Evolutionary conservation across 441 rosid species (phyloP).

Genomic region (Pelargonium myrrhifolium): DNA sequence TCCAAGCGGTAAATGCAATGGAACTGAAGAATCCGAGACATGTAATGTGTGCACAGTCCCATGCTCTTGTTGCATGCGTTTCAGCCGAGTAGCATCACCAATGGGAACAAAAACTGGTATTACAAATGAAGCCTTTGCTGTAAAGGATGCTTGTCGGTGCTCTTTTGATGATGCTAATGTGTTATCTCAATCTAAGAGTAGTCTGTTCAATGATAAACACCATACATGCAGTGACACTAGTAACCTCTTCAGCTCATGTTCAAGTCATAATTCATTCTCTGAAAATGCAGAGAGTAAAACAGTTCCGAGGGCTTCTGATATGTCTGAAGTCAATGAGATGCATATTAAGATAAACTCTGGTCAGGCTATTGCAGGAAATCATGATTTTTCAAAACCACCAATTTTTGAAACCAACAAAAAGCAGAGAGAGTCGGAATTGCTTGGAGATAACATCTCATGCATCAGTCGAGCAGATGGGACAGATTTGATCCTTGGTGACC

Average conservation of each 20-base stretch:
- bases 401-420: constrained; percentile 14
- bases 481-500: constrained; percentile 14
- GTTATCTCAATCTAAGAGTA: constrained; percentile 8
- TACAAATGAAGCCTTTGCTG: constrained; percentile 17
- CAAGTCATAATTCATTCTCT: constrained; percentile 22
- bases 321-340: constrained; percentile 12
- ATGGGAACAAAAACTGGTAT: constrained; percentile 18
- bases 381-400: not conserved
- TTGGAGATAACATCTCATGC: constrained; percentile 27
- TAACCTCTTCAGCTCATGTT: constrained; percentile 25
- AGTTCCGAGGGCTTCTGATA: constrained; percentile 10
- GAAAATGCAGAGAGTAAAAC: constrained; percentile 25
- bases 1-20: constrained; percentile 12
- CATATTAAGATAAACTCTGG: not conserved
- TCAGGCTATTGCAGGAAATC: constrained; percentile 1
- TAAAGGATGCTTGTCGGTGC: constrained; percentile 6
- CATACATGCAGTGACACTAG: constrained; percentile 23
- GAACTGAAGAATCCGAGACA: constrained; percentile 15
- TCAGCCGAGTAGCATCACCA: constrained; percentile 11
- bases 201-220: constrained; percentile 17
- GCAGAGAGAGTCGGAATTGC: constrained; percentile 17
- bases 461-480: constrained; percentile 17
- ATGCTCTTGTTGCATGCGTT: constrained; percentile 18
- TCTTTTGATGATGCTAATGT: constrained; percentile 18
- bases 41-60: constrained; percentile 13